Base-by-base conservation (phyloP, 192 early-diverging fungal species). In the Coemansia aciculifera region DNA sequence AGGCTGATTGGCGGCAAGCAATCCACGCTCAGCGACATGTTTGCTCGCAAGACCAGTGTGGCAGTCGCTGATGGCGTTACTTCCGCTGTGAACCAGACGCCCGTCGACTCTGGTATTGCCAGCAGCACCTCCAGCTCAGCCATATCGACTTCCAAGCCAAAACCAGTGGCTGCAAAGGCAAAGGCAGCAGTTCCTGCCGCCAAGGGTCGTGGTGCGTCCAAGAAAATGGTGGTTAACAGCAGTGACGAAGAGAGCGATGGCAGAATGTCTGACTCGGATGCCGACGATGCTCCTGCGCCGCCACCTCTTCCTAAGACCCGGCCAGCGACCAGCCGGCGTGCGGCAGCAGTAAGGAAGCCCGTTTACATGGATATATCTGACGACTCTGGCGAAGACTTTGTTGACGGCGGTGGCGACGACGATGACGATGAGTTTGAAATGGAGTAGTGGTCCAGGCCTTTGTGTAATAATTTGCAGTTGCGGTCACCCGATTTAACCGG, bases 301-400 rank as follows among this genome's bases (percentile, higher is more conserved):
- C 59, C 69, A 13, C 49, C 67, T 2, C 51, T 24, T 15, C 12
- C 51, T 5, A 44, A 46, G 31, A 69, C 69, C 29, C 72, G 75
- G 19, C 48, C 69, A 13, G 36, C 64, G 32, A 42, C 72, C 3
- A 42, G 46, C 11, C 67, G 71, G 46, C 68, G 80, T 3, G 74
- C 72, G 2, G 72, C 71, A 9, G 48, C 68, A 31, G 31, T 69
- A 8, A 74, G 60, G 23, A 72, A 70, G 66, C 44, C 72, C 0
- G 64, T 54, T 2, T 83, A 84, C 32, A 49, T 75, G 39, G 77
- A 84, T 13, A 69, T 84, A 27, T 72, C 72, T 4, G 79, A 82
- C 32, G 73, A 76, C 34, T 63, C 64, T 60, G 66, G 57, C 24
- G 79, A 68, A 11, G 80, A 83, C 62, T 75, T 72, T 69, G 43